These are phyloP conservation scores for Stygiomarasmius scandens DNA, from an alignment of 1,284 basidiomycete species.

Conservation along the genomic window DNA sequence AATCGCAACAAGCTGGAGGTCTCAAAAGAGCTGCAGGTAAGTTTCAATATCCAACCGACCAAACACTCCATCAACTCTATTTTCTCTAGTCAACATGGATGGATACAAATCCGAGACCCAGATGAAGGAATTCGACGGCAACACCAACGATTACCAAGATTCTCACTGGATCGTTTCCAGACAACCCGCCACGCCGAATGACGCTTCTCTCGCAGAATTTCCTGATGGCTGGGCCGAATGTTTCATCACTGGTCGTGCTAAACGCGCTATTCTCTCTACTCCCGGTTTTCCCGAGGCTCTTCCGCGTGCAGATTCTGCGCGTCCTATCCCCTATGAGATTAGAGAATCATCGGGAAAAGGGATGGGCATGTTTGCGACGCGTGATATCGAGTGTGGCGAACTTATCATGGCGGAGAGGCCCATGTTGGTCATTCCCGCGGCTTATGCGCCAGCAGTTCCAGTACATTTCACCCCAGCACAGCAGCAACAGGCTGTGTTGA, in stretches of 20 bases:
- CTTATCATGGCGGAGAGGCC: slow-evolving; percentile 16
- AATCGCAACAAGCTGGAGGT: too few relatives aligned
- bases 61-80: too few relatives aligned
- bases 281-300: slow-evolving; percentile 8
- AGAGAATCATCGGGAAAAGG: slow-evolving; percentile 1
- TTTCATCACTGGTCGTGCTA: slow-evolving; percentile 5
- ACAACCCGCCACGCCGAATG: neutral
- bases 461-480: slow-evolving; percentile 8
- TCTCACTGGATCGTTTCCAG: neutral
- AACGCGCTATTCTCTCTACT: neutral
- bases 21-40: too few relatives aligned
- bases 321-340: neutral
- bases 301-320: neutral
- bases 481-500: slow-evolving; percentile 2
- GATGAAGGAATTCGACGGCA: neutral
- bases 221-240: slow-evolving; percentile 14
- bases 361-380: slow-evolving; percentile 13
- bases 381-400: slow-evolving; percentile 9
- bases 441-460: neutral
- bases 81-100: too few relatives aligned
- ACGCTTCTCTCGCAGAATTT: neutral
- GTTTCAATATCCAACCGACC: too few relatives aligned
- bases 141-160: neutral
- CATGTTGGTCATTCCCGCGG: slow-evolving; percentile 6
- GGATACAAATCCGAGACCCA: too few relatives aligned